These are phyloP conservation scores for Rubroboletus pulcherrimus DNA, from an alignment of 768 basidiomycete species.

Conservation along the genomic window DNA sequence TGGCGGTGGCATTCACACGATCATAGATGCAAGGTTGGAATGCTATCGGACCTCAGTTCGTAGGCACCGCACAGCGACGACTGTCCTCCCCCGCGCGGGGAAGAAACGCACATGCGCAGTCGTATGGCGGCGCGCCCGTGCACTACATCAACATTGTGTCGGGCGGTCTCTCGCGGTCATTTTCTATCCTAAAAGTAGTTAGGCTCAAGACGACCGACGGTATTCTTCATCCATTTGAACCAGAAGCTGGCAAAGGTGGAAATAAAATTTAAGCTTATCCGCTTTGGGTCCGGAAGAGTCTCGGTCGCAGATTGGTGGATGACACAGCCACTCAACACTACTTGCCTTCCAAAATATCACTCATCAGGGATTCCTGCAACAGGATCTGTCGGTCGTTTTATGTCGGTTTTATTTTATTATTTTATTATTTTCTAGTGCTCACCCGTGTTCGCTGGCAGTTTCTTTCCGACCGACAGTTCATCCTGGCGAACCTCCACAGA, in stretches of 20 bases:
- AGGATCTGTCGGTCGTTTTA: constrained; percentile 24
- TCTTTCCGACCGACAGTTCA: constrained; percentile 25
- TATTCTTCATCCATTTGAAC: background rate
- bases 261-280: background rate
- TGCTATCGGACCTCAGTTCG: background rate
- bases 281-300: background rate
- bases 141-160: background rate
- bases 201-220: background rate
- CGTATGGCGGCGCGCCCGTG: too few relatives aligned
- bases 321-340: constrained; percentile 11
- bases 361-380: constrained; percentile 20
- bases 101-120: too few relatives aligned
- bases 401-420: background rate
- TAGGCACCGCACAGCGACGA: too few relatives aligned
- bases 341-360: constrained; percentile 16
- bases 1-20: background rate
- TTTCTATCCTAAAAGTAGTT: background rate
- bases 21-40: background rate
- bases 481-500: constrained; percentile 28
- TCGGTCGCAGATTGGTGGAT: too few relatives aligned
- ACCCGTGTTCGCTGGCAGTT: constrained; percentile 1
- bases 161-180: background rate
- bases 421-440: background rate
- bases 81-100: background rate
- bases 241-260: background rate